Base-by-base conservation (phyloP, 352 stramenopile species). In the Phytophthora quininea region DNA sequence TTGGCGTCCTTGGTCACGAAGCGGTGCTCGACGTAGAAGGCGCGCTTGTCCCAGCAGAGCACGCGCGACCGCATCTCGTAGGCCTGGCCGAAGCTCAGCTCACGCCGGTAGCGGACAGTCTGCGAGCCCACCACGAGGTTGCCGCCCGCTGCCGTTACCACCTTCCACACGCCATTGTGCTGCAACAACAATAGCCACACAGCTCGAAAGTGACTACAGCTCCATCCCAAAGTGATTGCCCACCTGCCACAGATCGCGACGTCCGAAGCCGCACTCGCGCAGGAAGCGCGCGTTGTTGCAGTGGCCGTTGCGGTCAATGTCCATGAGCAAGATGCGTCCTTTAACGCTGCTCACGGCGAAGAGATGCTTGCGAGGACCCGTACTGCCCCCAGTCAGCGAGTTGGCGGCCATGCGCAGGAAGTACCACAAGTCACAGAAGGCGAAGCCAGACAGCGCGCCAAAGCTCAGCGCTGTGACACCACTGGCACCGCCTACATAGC, bases 1-100 rank as follows among this genome's bases (percentile, higher is more conserved):
- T 62, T 66, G 38, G 43, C 31, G 14, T 56, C 45, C 33, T 72
- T 69, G 15, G 84, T 94, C 54, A 91, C 80, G 56, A 96, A 96
- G 19, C 86, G 86, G 45, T 96, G 89, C 69, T 96, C 89, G 3
- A 96, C 73, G 71, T 95, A 96, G 68, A 95, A 96, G 2, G 89
- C 86, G 29, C 83, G 80, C 38, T 84, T 71, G 69, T 96, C 86
- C 89, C 89, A 95, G 57, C 84, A 89, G 3, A 92, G 62, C 52
- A 96, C 57, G 30, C 89, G 77, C n/a, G 86, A 87, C 71, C 92
- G 66, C 54, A 96, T 67, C 50, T 71, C 78, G 69, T 92, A 96
- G 10, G 52, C 32, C 66, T 95, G 71, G 30, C 84, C 77, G 32
- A 96, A 74, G 33, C 75, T 80, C 64, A 96, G 70, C 64, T 96